A percentile compares a stretch with the other conserved stretches of the same genome.
Conservation (phyloP, 139 green algal genomes). For the Tetradesmus obliquus region DNA sequence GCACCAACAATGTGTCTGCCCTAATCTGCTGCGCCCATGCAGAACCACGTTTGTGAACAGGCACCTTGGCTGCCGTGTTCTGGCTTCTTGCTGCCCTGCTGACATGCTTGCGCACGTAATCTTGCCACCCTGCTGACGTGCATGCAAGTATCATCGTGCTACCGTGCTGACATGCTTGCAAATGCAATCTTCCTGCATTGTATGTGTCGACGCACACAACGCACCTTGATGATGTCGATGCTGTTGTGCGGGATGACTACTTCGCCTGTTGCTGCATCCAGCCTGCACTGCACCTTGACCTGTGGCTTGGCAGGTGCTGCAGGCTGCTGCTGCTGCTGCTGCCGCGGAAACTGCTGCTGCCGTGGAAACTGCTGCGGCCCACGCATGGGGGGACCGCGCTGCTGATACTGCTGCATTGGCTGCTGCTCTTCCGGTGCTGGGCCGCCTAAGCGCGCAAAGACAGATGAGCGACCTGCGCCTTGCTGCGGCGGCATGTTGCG, state of each 20-base stretch:
- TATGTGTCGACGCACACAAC: neutral
- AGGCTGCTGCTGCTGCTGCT: neutral
- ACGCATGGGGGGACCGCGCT: neutral
- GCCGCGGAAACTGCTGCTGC: neutral
- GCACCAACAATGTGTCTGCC: no score
- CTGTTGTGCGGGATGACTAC: conserved; percentile 9
- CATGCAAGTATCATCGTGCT: no score
- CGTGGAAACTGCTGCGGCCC: neutral
- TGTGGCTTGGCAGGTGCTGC: neutral
- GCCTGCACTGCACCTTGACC: conserved; percentile 20
- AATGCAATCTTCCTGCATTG: no score
- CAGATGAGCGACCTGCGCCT: neutral
- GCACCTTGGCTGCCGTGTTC: no score
- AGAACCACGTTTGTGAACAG: no score
- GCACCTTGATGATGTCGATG: conserved; percentile 20
- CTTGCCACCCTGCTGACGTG: no score
- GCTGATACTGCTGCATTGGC: neutral
- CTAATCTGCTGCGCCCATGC: no score
- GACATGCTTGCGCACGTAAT: no score
- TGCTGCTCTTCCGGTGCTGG: neutral
- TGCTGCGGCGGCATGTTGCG: neutral
- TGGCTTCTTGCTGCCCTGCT: no score
- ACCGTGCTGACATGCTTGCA: no score
- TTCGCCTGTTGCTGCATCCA: conserved; percentile 12
- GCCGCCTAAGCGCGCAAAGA: neutral